Evolutionary conservation across 179 eudicot species (phyloP).

Genomic region (Actinidia chinensis): DNA sequence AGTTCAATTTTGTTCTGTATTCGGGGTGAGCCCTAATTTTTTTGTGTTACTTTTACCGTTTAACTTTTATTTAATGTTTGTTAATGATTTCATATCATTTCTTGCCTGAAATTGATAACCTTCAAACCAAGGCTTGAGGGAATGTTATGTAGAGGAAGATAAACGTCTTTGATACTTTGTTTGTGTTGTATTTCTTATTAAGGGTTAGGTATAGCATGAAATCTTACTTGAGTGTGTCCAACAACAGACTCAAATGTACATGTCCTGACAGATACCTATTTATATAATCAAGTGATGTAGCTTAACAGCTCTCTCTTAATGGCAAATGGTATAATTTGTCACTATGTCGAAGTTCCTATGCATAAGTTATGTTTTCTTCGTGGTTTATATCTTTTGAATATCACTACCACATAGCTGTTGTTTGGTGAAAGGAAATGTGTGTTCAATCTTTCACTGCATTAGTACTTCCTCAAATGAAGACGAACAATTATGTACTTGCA

Average conservation of each 20-base stretch:
- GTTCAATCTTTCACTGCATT: constrained; percentile 2
- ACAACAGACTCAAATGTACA: not conserved
- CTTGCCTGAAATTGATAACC: not conserved
- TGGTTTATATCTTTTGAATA: not conserved
- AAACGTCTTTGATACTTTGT: not conserved
- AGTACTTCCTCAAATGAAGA: not conserved
- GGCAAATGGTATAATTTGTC: not conserved
- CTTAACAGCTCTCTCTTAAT: not conserved
- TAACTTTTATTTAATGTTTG: not conserved
- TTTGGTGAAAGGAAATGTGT: not conserved
- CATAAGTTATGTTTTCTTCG: not conserved
- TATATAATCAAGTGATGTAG: not conserved
- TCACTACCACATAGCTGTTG: not conserved
- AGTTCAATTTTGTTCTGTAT: constrained; percentile 19
- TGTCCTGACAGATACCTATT: not conserved
- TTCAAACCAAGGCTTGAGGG: not conserved
- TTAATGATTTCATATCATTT: not conserved
- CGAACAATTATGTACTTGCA: not conserved
- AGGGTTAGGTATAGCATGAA: not conserved
- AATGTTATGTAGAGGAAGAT: constrained; percentile 11
- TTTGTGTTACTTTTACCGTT: not conserved
- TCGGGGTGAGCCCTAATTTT: constrained; percentile 16
- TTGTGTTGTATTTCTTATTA: not conserved
- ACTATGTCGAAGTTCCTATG: not conserved
- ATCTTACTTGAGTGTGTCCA: not conserved